Base-by-base conservation (phyloP, 2,329 filamentous ascomycete genomes). In the Fusarium sp. region DNA sequence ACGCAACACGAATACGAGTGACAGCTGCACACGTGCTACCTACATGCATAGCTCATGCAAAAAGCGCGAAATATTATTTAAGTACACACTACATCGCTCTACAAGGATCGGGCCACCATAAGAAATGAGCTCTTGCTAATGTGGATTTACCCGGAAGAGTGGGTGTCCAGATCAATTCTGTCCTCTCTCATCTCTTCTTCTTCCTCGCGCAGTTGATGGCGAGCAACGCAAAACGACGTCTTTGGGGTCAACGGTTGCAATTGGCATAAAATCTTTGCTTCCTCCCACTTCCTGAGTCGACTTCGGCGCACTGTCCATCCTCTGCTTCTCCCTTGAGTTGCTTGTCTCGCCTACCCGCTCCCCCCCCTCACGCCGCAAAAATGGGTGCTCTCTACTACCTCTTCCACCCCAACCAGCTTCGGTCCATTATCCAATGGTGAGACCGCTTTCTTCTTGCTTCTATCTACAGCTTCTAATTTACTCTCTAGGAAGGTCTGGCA, bases 391-490 rank as follows among this genome's bases (percentile, higher is more conserved):
- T 94, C 72, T 97, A 96, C 86, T 94, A 91, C 79, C 83, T 91
- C 68, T 85, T 94, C 75, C 95, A 97, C 84, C 93, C 94, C 38
- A 88, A 88, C 76, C 89, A 98, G 86, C 86, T 98, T 82, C 91
- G 94, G 80, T 88, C 93, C 56, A 95, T 98, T 73, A 88, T 97
- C 72, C 95, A 98, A 92, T 98, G 95, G 95, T 97, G 87, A 77
- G 86, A 80, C 65, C 15, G 25, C 25, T 32, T 15, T n/a, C 6
- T 32, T 17, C 20, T 33, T 32, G 8, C 4, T 15, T 52, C 33
- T 38, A 10, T 25, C 25, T 25, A 22, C 37, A 40, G 20, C 12
- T 33, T 79, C 70, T 69, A 61, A 62, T 52, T 7, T 27, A 15
- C 30, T 32, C 70, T 58, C 80, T 22, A 98, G 95, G 95, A 98